Percentiles rank a stretch among this genome's conserved stretches.
phyloP scores from a whole-genome alignment of 768 basidiomycete genomes.

The Naganishia friedmannii region DNA sequence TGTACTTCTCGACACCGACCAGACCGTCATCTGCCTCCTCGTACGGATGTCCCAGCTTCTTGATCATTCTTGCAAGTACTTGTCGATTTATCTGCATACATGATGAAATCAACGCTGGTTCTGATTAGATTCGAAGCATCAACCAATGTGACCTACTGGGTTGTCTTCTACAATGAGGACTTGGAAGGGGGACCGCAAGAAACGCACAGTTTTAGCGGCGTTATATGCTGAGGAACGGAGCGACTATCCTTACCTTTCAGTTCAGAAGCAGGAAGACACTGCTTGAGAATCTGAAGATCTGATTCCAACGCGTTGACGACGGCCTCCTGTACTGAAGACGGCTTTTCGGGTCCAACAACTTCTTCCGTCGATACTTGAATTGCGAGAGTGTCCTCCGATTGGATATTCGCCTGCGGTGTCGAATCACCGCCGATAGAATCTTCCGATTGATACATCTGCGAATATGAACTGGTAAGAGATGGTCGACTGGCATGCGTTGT shows the following conservation, averaged over 20 bases:
- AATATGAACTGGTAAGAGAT: background rate
- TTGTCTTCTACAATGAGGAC: conserved; percentile 18
- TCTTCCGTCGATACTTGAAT: background rate
- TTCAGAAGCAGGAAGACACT: conserved; percentile 11
- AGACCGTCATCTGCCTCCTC: conserved; percentile 18
- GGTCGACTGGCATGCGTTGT: background rate
- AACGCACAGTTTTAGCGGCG: background rate
- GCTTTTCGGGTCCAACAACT: background rate
- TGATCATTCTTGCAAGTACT: conserved; percentile 17
- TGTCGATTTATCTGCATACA: conserved; percentile 3
- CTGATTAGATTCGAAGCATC: background rate
- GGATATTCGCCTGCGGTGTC: background rate
- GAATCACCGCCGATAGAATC: background rate
- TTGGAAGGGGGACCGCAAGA: background rate
- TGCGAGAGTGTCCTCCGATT: background rate
- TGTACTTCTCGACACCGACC: conserved; percentile 10
- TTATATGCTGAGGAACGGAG: background rate
- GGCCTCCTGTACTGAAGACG: background rate
- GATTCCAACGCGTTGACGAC: background rate
- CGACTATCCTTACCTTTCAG: conserved; percentile 3
- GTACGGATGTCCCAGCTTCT: conserved; percentile 17
- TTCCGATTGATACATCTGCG: background rate
- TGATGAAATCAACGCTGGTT: background rate
- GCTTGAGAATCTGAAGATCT: background rate
- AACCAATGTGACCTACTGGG: background rate